phyloP scores from a whole-genome alignment of 2,329 filamentous ascomycete species.

The Fusarium buharicum region DNA sequence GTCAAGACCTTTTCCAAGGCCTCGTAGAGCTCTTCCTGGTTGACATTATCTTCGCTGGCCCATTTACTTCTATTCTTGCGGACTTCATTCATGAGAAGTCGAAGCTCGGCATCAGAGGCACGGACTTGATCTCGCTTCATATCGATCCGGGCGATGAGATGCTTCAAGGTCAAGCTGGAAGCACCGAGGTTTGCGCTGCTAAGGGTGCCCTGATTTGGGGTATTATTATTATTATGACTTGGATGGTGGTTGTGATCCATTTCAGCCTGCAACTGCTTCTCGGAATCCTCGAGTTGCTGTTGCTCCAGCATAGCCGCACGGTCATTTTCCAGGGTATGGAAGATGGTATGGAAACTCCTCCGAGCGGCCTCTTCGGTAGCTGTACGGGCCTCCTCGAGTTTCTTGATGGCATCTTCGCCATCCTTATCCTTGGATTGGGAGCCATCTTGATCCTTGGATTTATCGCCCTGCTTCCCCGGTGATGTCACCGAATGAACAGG shows the following conservation, averaged over 20 bases:
- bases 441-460: conserved; percentile 61
- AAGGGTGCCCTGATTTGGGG: conserved; percentile 83
- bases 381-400: conserved; percentile 90
- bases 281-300: conserved; percentile 94
- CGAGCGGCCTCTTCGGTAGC: conserved; percentile 90
- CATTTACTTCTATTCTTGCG: conserved; percentile 98
- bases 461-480: conserved; percentile 66
- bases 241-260: conserved; percentile 75
- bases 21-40: conserved; percentile 97
- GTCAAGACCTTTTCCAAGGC: conserved; percentile 96
- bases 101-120: conserved; percentile 91
- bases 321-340: conserved; percentile 96
- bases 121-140: conserved; percentile 89
- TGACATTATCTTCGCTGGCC: conserved; percentile 97
- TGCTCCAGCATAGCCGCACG: conserved; percentile 97
- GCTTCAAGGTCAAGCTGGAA: conserved; percentile 94
- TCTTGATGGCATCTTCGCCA: conserved; percentile 89
- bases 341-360: conserved; percentile 89
- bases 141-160: conserved; percentile 95
- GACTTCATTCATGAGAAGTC: conserved; percentile 95
- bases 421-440: conserved; percentile 70
- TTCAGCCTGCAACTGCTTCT: conserved; percentile 95
- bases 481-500: conserved; percentile 71
- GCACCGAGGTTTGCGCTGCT: conserved; percentile 95
- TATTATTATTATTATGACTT: conserved; percentile 60